Conservation (phyloP, 805 yeast genomes). For the Geotrichum ghanense region DNA sequence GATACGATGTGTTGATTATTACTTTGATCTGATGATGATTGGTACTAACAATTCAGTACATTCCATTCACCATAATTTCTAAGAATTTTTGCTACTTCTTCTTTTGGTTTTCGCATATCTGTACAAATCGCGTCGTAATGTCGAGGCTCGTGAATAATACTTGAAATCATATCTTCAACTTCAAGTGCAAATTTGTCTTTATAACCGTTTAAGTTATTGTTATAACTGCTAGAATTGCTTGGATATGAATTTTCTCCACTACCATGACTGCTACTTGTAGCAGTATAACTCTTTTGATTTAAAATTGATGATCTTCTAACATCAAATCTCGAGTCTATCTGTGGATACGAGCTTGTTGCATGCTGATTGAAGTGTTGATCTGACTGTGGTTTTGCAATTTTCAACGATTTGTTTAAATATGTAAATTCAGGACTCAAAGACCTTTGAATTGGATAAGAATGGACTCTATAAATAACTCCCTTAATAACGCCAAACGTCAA, state of each 20-base stretch:
- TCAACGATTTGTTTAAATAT: constrained; percentile 1
- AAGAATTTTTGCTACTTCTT: constrained; percentile 42
- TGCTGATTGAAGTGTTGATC: constrained; percentile 3
- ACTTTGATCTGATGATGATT: too few species aligned
- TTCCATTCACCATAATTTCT: constrained; percentile 39
- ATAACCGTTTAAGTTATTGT: neutral
- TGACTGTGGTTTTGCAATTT: constrained; percentile 3
- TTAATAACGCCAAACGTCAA: constrained; percentile 77
- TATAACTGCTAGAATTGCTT: neutral
- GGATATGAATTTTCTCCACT: neutral
- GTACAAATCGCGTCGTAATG: constrained; percentile 46
- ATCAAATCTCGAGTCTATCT: constrained; percentile 6
- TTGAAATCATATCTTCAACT: constrained; percentile 12
- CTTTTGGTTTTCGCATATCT: constrained; percentile 44
- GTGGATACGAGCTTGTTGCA: constrained; percentile 9
- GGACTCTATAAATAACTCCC: constrained; percentile 71
- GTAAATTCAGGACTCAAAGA: constrained; percentile 7
- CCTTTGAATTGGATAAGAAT: constrained; percentile 56
- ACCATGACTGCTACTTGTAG: neutral
- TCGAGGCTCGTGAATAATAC: constrained; percentile 14
- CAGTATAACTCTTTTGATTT: neutral
- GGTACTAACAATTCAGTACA: constrained; percentile 25
- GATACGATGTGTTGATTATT: constrained; percentile 20
- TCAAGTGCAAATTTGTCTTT: constrained; percentile 4
- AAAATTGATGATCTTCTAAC: neutral